Base-by-base conservation (phyloP, 768 basidiomycete species). In the Rhizopogon sp. region DNA sequence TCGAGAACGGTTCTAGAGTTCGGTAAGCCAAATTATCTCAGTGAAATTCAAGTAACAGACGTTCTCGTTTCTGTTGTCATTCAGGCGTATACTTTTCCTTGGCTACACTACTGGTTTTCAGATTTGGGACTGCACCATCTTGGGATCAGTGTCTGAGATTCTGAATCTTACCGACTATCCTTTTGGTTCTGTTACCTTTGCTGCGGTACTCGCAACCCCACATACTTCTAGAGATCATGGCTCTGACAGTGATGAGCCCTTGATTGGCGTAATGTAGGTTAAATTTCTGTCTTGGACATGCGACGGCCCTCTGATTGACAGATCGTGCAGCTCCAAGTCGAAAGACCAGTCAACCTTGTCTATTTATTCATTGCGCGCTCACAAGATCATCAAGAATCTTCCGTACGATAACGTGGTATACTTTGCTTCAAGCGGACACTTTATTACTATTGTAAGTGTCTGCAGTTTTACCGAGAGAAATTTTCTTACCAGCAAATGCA, bases 111-210 rank as follows among this genome's bases (percentile, higher is more conserved):
- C 70, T 13, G 79, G 80, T 5, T 61, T 87, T 40, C 80, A 85
- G 62, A 72, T 85, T 17, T 87, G 84, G 84, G 83, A 86, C 59
- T 81, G 80, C 60, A 74, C 78, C 11, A 73, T 79, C 56, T 65
- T 87, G 8, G 78, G 70, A 53, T 60, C 76, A 1, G 74, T 83
- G 6, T 65, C 68, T 2, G 85, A 87, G 60, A 57, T 85, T 3
- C 65, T 88, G 55, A 81, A 85, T 56, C 55, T 87, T 35, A 60
- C 70, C 8, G 70, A 62, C 53, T 40, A 67, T 29, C 62, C 65
- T 10, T 76, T 70, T 74, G 71, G 70, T 7, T 57, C 60, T 39
- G 57, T 71, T 50, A 61, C 66, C 40, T 72, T 72, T 56, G 79
- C 77, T 39, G 72, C 66, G 31, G 67, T 81, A 11, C 64, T 85